These are phyloP conservation scores for Blastocystis hominis DNA, from an alignment of 352 stramenopile species.

Conservation along the genomic window DNA sequence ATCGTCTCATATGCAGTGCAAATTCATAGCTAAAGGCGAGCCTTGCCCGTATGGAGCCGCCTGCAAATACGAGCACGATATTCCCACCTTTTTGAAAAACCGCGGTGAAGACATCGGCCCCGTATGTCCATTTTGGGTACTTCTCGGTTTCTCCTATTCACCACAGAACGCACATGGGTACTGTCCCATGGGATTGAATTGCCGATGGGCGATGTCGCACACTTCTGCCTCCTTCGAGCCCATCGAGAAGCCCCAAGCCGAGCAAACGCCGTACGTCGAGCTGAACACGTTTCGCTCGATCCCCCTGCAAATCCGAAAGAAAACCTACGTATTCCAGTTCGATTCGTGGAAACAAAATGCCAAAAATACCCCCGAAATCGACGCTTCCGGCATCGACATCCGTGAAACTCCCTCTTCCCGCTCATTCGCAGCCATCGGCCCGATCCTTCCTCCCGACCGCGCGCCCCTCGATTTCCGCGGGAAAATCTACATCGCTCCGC, in stretches of 20 bases:
- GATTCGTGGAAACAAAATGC: background rate
- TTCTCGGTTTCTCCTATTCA: background rate
- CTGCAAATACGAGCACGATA: slow-evolving; percentile 24
- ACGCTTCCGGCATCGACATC: background rate
- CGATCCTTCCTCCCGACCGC: background rate
- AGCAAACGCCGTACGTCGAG: background rate
- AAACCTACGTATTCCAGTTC: background rate
- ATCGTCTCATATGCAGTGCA: background rate
- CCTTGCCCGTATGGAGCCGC: background rate
- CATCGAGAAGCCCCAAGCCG: background rate
- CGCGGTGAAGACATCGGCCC: background rate
- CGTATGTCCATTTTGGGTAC: slow-evolving; percentile 30
- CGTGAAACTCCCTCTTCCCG: background rate
- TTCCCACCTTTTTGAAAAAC: background rate
- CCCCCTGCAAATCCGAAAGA: background rate
- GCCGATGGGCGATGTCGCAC: slow-evolving; percentile 21
- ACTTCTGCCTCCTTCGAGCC: background rate
- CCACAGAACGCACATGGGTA: background rate
- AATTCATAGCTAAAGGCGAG: background rate
- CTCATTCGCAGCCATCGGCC: background rate
- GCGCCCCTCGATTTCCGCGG: slow-evolving; percentile 60
- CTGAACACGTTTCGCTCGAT: background rate
- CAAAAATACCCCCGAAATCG: background rate
- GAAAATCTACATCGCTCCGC: slow-evolving; percentile 95
- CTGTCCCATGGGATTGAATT: slow-evolving; percentile 28